Evolutionary conservation across 169 alveolate species (phyloP).

Genomic region (Cryptosporidium tyzzeri): DNA sequence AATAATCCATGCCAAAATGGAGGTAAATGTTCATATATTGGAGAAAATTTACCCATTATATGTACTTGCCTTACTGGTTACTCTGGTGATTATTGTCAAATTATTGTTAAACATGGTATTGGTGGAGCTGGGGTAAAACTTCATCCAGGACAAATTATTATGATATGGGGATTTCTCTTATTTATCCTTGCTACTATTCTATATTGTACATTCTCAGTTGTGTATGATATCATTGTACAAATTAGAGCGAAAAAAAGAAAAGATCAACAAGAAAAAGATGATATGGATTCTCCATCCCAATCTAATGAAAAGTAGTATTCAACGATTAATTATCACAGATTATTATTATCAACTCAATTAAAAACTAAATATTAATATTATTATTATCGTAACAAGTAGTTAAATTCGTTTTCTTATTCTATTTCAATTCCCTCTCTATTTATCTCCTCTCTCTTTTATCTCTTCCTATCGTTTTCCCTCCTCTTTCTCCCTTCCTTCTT

Average conservation of each 20-base stretch:
- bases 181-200: constrained; percentile 33
- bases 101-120: constrained; percentile 36
- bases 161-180: constrained; percentile 55
- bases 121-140: constrained; percentile 68
- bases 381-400: too few relatives aligned
- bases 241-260: constrained; percentile 23
- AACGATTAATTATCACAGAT: too few relatives aligned
- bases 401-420: too few relatives aligned
- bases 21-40: constrained; percentile 61
- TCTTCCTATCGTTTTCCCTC: too few relatives aligned
- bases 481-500: too few relatives aligned
- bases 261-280: constrained; percentile 27
- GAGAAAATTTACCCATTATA: constrained; percentile 41
- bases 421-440: too few relatives aligned
- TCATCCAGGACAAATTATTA: constrained; percentile 46
- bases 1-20: constrained; percentile 75
- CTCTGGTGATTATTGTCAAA: constrained; percentile 60
- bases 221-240: constrained; percentile 26
- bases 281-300: not conserved
- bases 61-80: constrained; percentile 64
- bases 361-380: too few relatives aligned
- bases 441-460: too few relatives aligned
- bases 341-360: too few relatives aligned
- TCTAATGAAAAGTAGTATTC: too few relatives aligned
- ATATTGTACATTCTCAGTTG: constrained; percentile 65